Evolutionary conservation across 345 rosid species (phyloP).

Genomic region (Eucalyptus cloeziana): DNA sequence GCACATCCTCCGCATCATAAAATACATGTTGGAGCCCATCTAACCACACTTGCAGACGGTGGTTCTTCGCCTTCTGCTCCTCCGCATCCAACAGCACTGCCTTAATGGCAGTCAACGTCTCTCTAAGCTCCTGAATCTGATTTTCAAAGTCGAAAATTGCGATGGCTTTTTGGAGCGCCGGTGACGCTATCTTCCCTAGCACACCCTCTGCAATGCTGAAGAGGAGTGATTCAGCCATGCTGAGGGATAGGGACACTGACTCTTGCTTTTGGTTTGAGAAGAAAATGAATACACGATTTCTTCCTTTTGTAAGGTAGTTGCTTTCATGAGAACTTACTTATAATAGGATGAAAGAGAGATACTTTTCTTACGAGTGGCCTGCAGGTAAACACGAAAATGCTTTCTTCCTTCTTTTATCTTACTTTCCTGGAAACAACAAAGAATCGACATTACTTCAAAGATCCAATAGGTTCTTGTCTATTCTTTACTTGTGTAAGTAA

Average conservation of each 20-base stretch:
- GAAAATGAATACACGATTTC: not conserved
- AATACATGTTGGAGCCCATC: too few relatives aligned
- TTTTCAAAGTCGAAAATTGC: not conserved
- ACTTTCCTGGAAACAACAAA: not conserved
- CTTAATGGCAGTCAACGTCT: too few relatives aligned
- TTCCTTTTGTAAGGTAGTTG: not conserved
- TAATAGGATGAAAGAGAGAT: not conserved
- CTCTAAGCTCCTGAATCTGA: not conserved
- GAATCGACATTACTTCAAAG: not conserved
- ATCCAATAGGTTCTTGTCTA: not conserved
- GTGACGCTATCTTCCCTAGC: not conserved
- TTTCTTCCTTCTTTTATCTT: not conserved
- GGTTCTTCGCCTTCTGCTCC: too few relatives aligned
- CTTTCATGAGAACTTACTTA: not conserved
- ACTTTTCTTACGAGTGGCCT: not conserved
- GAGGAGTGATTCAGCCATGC: not conserved
- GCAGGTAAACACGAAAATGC: not conserved
- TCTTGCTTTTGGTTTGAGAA: not conserved
- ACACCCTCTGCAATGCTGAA: not conserved
- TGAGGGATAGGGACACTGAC: not conserved
- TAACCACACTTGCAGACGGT: too few relatives aligned
- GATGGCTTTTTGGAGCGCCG: not conserved
- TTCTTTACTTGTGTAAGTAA: not conserved
- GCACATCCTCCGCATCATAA: not conserved
- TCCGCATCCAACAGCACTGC: too few relatives aligned